phyloP scores from a whole-genome alignment of 2,329 filamentous ascomycete genomes.

The Phaeophleospora eucalypticola region DNA sequence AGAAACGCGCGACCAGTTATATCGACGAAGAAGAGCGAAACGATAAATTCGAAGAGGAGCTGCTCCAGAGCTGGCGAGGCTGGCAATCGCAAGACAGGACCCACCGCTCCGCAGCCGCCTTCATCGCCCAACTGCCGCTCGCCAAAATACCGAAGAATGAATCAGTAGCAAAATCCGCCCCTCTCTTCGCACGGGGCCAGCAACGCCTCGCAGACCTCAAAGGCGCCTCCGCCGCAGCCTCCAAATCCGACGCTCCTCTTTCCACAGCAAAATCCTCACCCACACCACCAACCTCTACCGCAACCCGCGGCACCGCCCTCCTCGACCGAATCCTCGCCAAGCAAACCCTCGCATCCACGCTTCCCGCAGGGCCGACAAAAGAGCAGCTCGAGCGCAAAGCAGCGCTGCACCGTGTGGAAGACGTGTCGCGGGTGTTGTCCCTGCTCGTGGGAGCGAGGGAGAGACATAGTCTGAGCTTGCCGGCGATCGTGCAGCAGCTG shows the following conservation, averaged over 20 bases:
- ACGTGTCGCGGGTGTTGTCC: conserved; percentile 42
- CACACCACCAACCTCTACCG: conserved; percentile 34
- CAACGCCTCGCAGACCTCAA: conserved; percentile 66
- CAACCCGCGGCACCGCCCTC: conserved; percentile 43
- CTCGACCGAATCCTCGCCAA: conserved; percentile 51
- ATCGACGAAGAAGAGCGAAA: conserved; percentile 41
- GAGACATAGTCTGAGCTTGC: conserved; percentile 44
- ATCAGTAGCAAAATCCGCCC: conserved; percentile 50
- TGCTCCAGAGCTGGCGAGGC: conserved; percentile 45
- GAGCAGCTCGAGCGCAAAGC: conserved; percentile 43
- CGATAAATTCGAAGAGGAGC: conserved; percentile 46
- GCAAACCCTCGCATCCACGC: conserved; percentile 34
- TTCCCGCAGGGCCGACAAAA: conserved; percentile 34
- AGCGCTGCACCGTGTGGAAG: conserved; percentile 46
- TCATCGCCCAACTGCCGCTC: conserved; percentile 55
- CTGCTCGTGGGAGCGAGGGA: conserved; percentile 37
- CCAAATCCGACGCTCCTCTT: conserved; percentile 12
- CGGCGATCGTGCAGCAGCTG: conserved; percentile 39
- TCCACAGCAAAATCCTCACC: neutral
- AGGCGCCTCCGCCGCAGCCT: conserved; percentile 40
- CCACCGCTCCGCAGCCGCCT: conserved; percentile 43
- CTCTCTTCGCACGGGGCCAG: conserved; percentile 62
- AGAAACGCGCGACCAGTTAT: conserved; percentile 23
- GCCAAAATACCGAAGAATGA: conserved; percentile 51
- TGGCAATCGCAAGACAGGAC: conserved; percentile 37